Evolutionary conservation across 305 asterid species (phyloP), one percentile per base, ranked within the genome.

Genomic region (Ajuga reptans): DNA sequence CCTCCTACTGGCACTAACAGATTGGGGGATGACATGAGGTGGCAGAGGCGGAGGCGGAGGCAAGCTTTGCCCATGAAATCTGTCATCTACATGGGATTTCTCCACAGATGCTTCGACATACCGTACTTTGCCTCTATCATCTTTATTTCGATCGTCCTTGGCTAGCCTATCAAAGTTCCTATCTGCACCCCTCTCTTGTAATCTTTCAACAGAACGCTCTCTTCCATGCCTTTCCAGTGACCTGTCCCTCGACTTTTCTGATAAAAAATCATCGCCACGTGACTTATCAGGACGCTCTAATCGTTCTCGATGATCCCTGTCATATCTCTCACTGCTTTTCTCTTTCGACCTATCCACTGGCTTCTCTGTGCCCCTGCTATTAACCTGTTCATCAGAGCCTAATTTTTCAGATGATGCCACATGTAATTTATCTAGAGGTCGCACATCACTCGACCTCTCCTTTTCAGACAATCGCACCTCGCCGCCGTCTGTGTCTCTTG

Each of bases 21-120:
- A 89, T 61, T 87, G 97, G 47, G 98, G 97, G 66, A 86, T 80
- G 50, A 91, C 77, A 60, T 94, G 90, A 67, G 96, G 97, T 16
- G 96, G 95, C 72, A 94, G 74, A 52, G 99, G 98, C n/a, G 99
- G 99, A 64, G 99, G 99, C 9, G 99, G 98, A 42, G 97, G 99
- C 79, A 94, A 84, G 71, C 85, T 75, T 76, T 87, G 96, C 70
- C 86, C 95, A 64, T 84, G 91, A 70, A 85, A 79, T 74, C 90
- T 88, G 29, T 94, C 99, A 75, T 89, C 95, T 39, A 57, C 49
- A 71, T 80, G 89, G 41, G 92, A 78, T 84, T 87, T 89, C 53
- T 91, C 97, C 54, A 70, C 72, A 39, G 89, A 77, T 16, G 82
- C 74, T 69, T 91, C 97, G 76, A 74, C 62, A 67, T 87, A 75